phyloP scores from a whole-genome alignment of 495 filamentous ascomycete species.

The Penicillium maclennaniae region DNA sequence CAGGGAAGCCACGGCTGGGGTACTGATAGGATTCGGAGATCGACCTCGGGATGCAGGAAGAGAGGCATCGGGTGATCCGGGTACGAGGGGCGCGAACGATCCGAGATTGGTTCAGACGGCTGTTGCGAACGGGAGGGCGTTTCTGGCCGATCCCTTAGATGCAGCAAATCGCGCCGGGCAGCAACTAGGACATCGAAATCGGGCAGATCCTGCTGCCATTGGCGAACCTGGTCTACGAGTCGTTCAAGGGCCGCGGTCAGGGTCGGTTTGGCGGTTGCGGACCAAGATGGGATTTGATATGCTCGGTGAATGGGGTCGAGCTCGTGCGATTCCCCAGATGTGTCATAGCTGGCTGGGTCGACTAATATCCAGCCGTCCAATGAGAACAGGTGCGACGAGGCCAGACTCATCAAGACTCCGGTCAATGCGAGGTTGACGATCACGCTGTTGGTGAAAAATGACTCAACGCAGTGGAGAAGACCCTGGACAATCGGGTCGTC shows the following conservation, averaged over 20 bases:
- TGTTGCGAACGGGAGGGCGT: conserved; percentile 18
- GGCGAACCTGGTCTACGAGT: conserved; percentile 61
- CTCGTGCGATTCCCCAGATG: conserved; percentile 12
- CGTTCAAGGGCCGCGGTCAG: conserved; percentile 39
- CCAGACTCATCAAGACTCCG: conserved; percentile 74
- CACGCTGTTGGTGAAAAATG: conserved; percentile 84
- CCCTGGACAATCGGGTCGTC: conserved; percentile 75
- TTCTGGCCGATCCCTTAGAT: conserved; percentile 28
- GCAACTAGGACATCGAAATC: conserved; percentile 74
- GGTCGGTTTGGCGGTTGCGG: conserved; percentile 32
- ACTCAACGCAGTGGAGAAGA: conserved; percentile 63
- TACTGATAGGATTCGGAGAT: conserved; percentile 13
- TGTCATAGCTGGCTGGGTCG: conserved; percentile 51
- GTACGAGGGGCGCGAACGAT: conserved; percentile 45
- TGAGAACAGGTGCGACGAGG: conserved; percentile 74
- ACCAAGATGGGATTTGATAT: conserved; percentile 39
- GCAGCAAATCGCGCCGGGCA: conserved; percentile 55
- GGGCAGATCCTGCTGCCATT: conserved; percentile 64
- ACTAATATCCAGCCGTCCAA: conserved; percentile 89
- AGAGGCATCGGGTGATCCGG: conserved; percentile 57
- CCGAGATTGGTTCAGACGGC: conserved; percentile 20
- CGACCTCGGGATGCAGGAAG: conserved; percentile 18
- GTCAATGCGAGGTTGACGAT: conserved; percentile 87
- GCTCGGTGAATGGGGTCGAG: conserved; percentile 28
- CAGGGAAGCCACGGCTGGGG: conserved; percentile 18